These are phyloP conservation scores for Salvia rosmarinus DNA, from an alignment of 257 asterid genomes.

Conservation along the genomic window DNA sequence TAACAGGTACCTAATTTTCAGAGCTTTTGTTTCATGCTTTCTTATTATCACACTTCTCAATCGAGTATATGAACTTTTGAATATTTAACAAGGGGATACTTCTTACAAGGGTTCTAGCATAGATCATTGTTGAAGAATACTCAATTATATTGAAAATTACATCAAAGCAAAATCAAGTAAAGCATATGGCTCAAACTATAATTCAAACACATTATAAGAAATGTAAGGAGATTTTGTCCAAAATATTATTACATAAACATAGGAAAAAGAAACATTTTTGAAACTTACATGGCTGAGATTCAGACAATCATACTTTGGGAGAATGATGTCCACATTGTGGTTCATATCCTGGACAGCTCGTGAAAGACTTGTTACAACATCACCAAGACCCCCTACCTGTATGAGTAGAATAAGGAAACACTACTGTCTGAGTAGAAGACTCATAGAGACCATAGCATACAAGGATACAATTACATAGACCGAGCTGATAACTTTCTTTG, in stretches of 20 bases:
- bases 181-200: constrained; percentile 23
- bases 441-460: constrained; percentile 13
- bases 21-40: constrained; percentile 13
- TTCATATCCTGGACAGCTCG: constrained; percentile 96
- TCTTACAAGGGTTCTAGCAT: constrained; percentile 3
- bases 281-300: constrained; percentile 64
- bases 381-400: constrained; percentile 99
- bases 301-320: constrained; percentile 94
- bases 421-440: constrained; percentile 14
- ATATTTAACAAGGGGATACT: neutral
- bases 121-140: constrained; percentile 14
- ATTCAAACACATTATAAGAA: constrained; percentile 25
- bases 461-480: constrained; percentile 20
- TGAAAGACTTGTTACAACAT: constrained; percentile 98
- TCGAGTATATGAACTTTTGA: constrained; percentile 4
- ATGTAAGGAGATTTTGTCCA: constrained; percentile 30
- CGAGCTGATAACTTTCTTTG: constrained; percentile 2
- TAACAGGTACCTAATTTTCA: constrained; percentile 8
- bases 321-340: constrained; percentile 82
- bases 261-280: constrained; percentile 25
- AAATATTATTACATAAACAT: constrained; percentile 42
- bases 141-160: neutral
- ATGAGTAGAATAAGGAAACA: constrained; percentile 28
- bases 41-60: constrained; percentile 7
- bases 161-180: constrained; percentile 28